Conservation (phyloP, 345 rosid species). For the Erucastrum elatum region DNA sequence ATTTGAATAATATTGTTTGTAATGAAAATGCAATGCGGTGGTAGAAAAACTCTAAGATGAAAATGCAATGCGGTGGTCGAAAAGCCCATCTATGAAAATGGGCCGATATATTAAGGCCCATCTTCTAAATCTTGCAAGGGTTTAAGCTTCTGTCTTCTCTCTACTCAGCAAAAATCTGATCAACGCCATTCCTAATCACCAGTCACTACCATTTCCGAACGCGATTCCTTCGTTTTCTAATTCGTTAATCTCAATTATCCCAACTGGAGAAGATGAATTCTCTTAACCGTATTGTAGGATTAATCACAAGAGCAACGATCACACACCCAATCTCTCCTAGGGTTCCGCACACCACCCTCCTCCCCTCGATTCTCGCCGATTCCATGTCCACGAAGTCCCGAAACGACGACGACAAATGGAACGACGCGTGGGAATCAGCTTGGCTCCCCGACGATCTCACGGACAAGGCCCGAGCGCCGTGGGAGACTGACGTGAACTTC, state of each 20-base stretch:
- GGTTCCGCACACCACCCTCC: constrained; percentile 14
- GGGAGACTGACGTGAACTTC: constrained; percentile 81
- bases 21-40: too few relatives aligned
- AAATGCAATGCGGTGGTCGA: too few relatives aligned
- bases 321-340: neutral
- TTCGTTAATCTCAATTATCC: neutral
- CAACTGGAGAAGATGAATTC: constrained; percentile 34
- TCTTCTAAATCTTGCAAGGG: neutral
- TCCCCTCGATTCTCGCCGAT: constrained; percentile 15
- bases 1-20: too few relatives aligned
- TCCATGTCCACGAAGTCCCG: constrained; percentile 42
- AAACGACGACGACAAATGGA: constrained; percentile 75
- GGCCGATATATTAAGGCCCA: neutral
- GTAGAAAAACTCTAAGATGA: too few relatives aligned
- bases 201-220: too few relatives aligned
- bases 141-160: neutral
- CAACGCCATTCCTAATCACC: too few relatives aligned
- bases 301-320: constrained; percentile 25
- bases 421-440: constrained; percentile 91
- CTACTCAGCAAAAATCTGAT: neutral
- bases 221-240: neutral
- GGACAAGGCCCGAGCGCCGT: constrained; percentile 59
- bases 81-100: neutral
- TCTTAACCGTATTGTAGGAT: constrained; percentile 35
- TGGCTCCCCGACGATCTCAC: constrained; percentile 83